These are phyloP conservation scores for Cercospora sojina DNA, from an alignment of 2,329 filamentous ascomycete genomes.

Conservation along the genomic window DNA sequence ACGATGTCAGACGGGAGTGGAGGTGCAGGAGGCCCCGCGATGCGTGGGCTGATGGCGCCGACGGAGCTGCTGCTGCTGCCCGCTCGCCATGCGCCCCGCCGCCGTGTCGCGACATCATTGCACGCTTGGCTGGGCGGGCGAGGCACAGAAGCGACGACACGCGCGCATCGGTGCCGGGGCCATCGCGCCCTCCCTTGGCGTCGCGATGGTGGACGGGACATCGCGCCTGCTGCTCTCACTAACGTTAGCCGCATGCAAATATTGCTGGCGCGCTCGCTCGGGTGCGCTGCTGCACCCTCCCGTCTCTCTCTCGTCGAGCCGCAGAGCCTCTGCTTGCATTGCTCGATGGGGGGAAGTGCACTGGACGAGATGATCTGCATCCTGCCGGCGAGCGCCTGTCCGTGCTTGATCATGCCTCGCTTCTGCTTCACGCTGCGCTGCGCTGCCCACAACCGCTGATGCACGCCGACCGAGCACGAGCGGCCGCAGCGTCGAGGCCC, in stretches of 20 bases:
- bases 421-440: neutral
- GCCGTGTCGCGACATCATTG: neutral
- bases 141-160: neutral
- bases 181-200: neutral
- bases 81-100: neutral
- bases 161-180: neutral
- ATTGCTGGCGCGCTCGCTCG: neutral
- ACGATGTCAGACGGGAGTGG: neutral
- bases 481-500: neutral
- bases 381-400: neutral
- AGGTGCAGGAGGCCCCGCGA: neutral
- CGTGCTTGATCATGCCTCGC: neutral
- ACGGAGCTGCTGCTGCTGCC: neutral
- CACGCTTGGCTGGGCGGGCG: too few relatives aligned
- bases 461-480: neutral
- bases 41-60: neutral
- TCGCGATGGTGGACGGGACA: constrained; percentile 1
- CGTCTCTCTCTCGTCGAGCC: constrained; percentile 11
- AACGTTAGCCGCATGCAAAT: neutral
- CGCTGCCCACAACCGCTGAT: neutral
- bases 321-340: constrained; percentile 13
- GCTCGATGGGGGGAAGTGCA: constrained; percentile 5
- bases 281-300: constrained; percentile 7
- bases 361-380: constrained; percentile 13
- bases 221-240: neutral